phyloP scores from a whole-genome alignment of 2,329 filamentous ascomycete species.

The Escovopsis sp. region DNA sequence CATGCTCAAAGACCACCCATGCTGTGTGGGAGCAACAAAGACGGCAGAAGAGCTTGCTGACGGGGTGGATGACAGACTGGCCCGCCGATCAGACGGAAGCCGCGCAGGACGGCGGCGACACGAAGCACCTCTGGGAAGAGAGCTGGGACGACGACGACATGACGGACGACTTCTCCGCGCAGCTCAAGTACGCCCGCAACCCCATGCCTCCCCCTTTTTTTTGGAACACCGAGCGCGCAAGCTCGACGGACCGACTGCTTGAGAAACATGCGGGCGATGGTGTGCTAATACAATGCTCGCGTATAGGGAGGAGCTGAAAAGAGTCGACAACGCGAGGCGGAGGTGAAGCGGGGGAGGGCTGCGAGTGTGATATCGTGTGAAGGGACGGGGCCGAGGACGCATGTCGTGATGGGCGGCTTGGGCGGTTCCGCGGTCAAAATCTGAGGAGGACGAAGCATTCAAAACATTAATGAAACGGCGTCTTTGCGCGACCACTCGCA shows the following conservation, averaged over 20 bases:
- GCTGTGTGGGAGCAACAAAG: no score
- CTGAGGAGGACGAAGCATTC: no score
- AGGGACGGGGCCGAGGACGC: slow-evolving; percentile 8
- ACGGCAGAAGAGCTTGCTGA: background rate
- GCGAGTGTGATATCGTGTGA: slow-evolving; percentile 10
- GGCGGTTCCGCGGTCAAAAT: no score
- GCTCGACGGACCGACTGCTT: no score
- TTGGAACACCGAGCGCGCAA: no score
- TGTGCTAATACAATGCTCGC: slow-evolving; percentile 5
- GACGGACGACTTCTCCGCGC: slow-evolving; percentile 87
- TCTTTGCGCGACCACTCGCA: no score
- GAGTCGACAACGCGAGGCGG: slow-evolving; percentile 66
- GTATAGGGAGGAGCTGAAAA: slow-evolving; percentile 76
- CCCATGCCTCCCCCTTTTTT: slow-evolving; percentile 9
- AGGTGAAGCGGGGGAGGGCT: slow-evolving; percentile 25
- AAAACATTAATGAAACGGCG: no score
- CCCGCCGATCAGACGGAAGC: slow-evolving; percentile 78
- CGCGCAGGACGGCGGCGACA: slow-evolving; percentile 51
- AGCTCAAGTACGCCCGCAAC: slow-evolving; percentile 58
- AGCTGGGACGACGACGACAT: slow-evolving; percentile 99
- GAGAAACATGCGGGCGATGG: background rate
- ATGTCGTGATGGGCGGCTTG: no score
- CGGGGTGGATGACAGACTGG: slow-evolving; percentile 54
- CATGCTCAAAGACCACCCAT: no score
- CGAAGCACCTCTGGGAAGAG: slow-evolving; percentile 88